A percentile compares a stretch with the other conserved stretches of the same genome.
Evolutionary conservation across 257 asterid species (phyloP).

Genomic region (Schizonepeta tenuifolia): DNA sequence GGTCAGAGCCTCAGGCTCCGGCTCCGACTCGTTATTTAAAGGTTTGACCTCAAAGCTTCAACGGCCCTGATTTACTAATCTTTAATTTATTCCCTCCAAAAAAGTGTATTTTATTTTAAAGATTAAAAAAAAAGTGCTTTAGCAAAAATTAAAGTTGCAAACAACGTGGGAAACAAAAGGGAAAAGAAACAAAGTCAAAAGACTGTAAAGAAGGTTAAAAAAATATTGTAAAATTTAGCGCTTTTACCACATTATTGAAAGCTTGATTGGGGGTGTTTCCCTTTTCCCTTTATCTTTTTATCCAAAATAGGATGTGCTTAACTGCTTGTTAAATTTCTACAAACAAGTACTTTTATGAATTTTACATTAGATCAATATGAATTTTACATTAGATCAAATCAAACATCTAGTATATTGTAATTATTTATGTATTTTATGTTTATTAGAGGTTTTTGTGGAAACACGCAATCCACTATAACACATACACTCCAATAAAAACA

Average conservation of each 20-base stretch:
- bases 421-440: too few relatives aligned
- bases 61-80: conserved; percentile 34
- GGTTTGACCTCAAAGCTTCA: conserved; percentile 48
- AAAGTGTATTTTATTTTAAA: conserved; percentile 18
- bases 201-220: conserved; percentile 40
- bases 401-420: too few relatives aligned
- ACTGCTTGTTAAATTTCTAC: neutral
- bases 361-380: too few relatives aligned
- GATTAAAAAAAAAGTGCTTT: conserved; percentile 45
- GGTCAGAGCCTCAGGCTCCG: conserved; percentile 37
- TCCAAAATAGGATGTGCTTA: neutral
- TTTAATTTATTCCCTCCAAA: conserved; percentile 2
- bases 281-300: neutral
- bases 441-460: too few relatives aligned
- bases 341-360: neutral
- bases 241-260: conserved; percentile 31
- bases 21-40: conserved; percentile 44
- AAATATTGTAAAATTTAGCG: conserved; percentile 31
- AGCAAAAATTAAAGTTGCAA: conserved; percentile 44
- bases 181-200: conserved; percentile 43
- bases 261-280: conserved; percentile 13
- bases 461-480: too few relatives aligned
- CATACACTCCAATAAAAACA: too few relatives aligned
- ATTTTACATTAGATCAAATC: too few relatives aligned
- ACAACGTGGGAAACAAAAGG: conserved; percentile 58